Evolutionary conservation across 805 yeast species (phyloP), one percentile per base, ranked within the genome.

Genomic region (Starmerella khaoyaiensis): DNA sequence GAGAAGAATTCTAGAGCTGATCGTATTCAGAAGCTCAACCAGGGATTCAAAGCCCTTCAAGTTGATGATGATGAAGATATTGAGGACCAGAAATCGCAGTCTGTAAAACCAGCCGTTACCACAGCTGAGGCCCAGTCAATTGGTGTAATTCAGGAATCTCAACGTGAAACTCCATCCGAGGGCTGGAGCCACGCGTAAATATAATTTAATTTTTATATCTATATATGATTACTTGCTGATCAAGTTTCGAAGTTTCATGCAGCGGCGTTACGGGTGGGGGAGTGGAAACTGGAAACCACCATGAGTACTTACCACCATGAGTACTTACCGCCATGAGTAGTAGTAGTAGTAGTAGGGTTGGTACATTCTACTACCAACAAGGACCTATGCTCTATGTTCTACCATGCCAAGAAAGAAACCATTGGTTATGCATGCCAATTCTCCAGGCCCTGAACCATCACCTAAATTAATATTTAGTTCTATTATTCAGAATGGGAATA

Each of bases 21-120:
- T 26, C 31, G 46, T n/a, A 31, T 42, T 46, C 45, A 45, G 49
- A 53, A 37, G 51, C 57, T 43, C 53, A 47, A 42, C 17, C 34
- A 45, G 11, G 54, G 53, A 21, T 46, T 45, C 39, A 39, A 37
- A 31, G 50, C 42, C 9, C 46, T 47, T 28, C 44, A 42, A 36
- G 34, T 39, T 35, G 46, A 37, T 26, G 46, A 32, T 31, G 48
- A 38, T 33, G 42, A 38, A 19, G 40, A 39, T 35, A 41, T 39
- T 46, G 43, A 51, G 33, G n/a, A n/a, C n/a, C n/a, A n/a, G n/a
- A n/a, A n/a, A n/a, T 7, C 22, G 9, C 27, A 19, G 21, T 30
- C 20, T 19, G 28, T 12, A 22, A 28, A 28, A 39, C 21, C 40
- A 4, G 24, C 35, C 5, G 40, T 36, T 12, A 21, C 22, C 4